A percentile compares a stretch with the other conserved stretches of the same genome.
phyloP scores from a whole-genome alignment of 225 moss, liverwort and hornwort species.

The Polytrichum commune region DNA sequence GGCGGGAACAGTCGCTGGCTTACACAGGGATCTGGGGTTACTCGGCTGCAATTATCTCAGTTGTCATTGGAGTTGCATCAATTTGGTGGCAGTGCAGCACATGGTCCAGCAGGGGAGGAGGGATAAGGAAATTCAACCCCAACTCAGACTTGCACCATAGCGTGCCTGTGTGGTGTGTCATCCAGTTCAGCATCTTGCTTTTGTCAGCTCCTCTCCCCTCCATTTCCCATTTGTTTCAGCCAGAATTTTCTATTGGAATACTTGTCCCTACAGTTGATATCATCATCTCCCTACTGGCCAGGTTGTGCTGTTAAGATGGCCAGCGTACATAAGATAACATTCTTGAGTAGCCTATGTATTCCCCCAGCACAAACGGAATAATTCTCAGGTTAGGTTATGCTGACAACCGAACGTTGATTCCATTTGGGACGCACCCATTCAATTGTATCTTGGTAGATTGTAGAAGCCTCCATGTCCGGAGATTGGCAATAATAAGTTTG shows the following conservation, averaged over 20 bases:
- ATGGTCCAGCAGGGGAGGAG: background rate
- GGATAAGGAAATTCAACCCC: background rate
- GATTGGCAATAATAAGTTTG: no score
- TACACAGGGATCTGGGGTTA: slow-evolving; percentile 37
- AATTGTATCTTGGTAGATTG: no score
- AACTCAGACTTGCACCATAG: slow-evolving; percentile 12
- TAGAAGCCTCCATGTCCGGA: no score
- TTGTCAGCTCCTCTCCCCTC: slow-evolving; percentile 21
- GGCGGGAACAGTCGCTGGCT: slow-evolving; percentile 24
- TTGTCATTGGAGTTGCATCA: slow-evolving; percentile 17
- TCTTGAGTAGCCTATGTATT: no score
- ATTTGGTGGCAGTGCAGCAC: slow-evolving; percentile 15
- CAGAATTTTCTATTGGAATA: background rate
- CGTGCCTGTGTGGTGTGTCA: slow-evolving; percentile 16
- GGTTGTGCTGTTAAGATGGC: no score
- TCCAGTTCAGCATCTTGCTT: slow-evolving; percentile 25
- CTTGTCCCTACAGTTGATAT: no score
- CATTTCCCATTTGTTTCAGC: background rate
- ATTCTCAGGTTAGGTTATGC: no score
- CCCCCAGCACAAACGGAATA: no score
- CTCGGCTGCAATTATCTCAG: slow-evolving; percentile 13
- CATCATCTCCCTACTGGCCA: no score
- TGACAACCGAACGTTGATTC: no score
- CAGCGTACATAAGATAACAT: no score
- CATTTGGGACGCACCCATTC: no score